Percentiles rank a stretch among this genome's conserved stretches.
Evolutionary conservation across 768 basidiomycete genomes (phyloP).

Genomic region (Russula foetens): DNA sequence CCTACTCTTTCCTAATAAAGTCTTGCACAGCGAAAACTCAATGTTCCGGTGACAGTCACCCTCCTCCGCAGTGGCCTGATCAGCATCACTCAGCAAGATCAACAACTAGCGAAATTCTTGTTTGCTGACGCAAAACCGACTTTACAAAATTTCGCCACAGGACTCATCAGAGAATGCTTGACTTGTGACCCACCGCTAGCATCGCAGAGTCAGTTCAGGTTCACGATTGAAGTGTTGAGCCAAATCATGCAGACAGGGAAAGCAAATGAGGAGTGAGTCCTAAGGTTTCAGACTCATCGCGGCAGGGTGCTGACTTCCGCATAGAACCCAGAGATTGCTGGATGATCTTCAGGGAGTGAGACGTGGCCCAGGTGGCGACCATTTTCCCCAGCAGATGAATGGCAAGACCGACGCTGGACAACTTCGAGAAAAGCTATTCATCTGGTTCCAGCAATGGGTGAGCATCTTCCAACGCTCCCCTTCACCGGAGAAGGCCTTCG

Average conservation of each 20-base stretch:
- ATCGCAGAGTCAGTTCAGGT: slow-evolving; percentile 69
- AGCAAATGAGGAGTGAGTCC: slow-evolving; percentile 75
- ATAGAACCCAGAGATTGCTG: slow-evolving; percentile 60
- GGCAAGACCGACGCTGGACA: slow-evolving; percentile 67
- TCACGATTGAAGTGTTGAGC: slow-evolving; percentile 71
- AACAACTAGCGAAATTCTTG: slow-evolving; percentile 82
- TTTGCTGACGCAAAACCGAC: slow-evolving; percentile 69
- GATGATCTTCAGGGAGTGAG: slow-evolving; percentile 73
- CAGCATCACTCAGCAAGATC: slow-evolving; percentile 70
- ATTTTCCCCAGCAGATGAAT: slow-evolving; percentile 34
- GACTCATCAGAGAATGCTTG: slow-evolving; percentile 80
- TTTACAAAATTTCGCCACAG: slow-evolving; percentile 73
- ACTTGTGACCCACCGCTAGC: slow-evolving; percentile 75
- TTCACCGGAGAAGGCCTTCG: slow-evolving; percentile 90
- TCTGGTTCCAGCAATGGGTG: slow-evolving; percentile 95
- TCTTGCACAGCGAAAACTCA: slow-evolving; percentile 76
- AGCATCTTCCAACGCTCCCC: slow-evolving; percentile 85
- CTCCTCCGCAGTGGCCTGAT: slow-evolving; percentile 81
- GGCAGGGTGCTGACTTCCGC: slow-evolving; percentile 5
- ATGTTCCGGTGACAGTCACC: slow-evolving; percentile 87
- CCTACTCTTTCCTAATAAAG: neutral
- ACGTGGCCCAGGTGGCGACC: slow-evolving; percentile 39
- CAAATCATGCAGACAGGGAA: slow-evolving; percentile 69
- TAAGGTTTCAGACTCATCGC: neutral
- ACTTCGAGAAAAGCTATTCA: slow-evolving; percentile 63